Conservation (phyloP, 371 early-diverging fungal species). For the Choanephora cucurbitarum region DNA sequence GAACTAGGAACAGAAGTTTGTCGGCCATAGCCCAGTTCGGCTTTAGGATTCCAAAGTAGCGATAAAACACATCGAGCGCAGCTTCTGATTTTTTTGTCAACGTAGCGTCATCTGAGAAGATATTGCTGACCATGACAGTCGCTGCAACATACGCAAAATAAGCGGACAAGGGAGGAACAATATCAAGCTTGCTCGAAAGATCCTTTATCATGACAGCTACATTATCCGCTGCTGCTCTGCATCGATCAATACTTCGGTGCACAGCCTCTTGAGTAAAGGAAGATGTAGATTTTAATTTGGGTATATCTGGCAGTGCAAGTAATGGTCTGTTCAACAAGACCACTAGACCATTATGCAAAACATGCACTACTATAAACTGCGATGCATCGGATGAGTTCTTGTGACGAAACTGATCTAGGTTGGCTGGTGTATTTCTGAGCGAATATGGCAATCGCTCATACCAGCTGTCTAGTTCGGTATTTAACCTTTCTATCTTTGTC, state of each 20-base stretch:
- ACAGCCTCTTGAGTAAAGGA: constrained; percentile 36
- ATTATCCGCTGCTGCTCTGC: constrained; percentile 47
- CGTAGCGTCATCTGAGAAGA: constrained; percentile 38
- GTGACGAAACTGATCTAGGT: constrained; percentile 20
- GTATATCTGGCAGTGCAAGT: constrained; percentile 25
- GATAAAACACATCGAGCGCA: constrained; percentile 44
- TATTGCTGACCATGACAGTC: constrained; percentile 52
- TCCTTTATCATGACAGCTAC: constrained; percentile 47
- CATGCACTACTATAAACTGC: constrained; percentile 33
- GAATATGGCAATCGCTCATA: constrained; percentile 36
- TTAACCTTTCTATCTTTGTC: constrained; percentile 41
- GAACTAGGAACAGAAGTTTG: constrained; percentile 53
- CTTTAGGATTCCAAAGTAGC: constrained; percentile 43
- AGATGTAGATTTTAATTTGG: constrained; percentile 30
- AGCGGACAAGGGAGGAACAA: constrained; percentile 46
- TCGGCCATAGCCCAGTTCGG: constrained; percentile 58
- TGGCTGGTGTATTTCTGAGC: constrained; percentile 36
- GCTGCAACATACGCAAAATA: constrained; percentile 55
- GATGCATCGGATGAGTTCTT: constrained; percentile 15
- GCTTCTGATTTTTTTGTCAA: constrained; percentile 40
- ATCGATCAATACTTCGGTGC: constrained; percentile 41
- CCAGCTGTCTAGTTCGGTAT: constrained; percentile 47
- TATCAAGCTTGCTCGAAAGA: constrained; percentile 25
- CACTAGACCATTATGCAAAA: constrained; percentile 44
- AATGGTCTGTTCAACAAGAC: constrained; percentile 52